phyloP scores from a whole-genome alignment of 176 grass and related monocot species.

The Oryza officinalis region DNA sequence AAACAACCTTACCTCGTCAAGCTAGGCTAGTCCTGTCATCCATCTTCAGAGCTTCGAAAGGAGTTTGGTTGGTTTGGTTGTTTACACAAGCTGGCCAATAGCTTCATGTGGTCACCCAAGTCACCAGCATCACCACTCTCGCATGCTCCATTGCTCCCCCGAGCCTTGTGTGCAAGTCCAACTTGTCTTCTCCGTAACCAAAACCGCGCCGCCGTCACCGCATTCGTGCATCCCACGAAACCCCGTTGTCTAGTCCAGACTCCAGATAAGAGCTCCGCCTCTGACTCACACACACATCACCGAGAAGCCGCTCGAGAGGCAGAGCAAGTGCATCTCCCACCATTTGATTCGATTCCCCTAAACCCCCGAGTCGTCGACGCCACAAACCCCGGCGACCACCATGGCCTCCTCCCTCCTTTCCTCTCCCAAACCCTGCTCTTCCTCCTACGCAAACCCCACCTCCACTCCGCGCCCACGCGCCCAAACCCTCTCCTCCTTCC shows the following conservation, averaged over 20 bases:
- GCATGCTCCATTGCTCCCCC: no score
- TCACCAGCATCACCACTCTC: no score
- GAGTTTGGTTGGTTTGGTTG: no score
- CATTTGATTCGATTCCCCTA: neutral
- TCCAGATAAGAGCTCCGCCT: neutral
- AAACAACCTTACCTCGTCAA: no score
- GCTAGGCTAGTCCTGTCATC: no score
- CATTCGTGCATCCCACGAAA: neutral
- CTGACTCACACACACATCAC: neutral
- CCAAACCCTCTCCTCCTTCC: neutral
- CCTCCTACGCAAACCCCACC: conserved; percentile 4
- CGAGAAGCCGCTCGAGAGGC: neutral
- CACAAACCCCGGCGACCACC: neutral
- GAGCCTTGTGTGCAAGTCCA: no score
- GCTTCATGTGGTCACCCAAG: no score
- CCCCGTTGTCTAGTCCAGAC: no score
- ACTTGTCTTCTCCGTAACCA: no score
- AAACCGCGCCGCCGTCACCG: no score
- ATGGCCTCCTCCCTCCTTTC: conserved; percentile 52
- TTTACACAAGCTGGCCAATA: no score
- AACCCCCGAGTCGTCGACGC: neutral
- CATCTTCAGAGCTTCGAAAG: no score
- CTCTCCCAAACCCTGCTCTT: conserved; percentile 29
- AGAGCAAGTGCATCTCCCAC: neutral
- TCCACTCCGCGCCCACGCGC: conserved; percentile 8